Evolutionary conservation across 2,329 filamentous ascomycete species (phyloP), one percentile per base, ranked within the genome.

Genomic region (Fusarium odoratissimum): DNA sequence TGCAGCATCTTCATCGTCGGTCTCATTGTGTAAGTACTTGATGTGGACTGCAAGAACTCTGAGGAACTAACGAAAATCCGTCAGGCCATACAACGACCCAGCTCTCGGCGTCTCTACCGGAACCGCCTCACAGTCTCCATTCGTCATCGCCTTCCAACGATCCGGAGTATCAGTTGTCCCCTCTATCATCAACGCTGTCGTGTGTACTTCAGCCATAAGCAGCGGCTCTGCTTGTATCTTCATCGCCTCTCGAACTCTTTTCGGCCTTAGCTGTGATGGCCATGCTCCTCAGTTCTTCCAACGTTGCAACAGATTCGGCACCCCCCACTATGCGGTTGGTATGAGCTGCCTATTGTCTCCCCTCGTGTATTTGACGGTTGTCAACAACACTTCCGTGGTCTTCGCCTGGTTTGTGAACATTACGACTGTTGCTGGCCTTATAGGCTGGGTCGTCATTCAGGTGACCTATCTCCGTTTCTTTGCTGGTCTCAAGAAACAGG

Each of bases 31-130:
- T 48, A 14, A 19, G 41, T 30, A 3, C 3, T 23, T 19, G 1
- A 3, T 1, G 8, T 8, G 9, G 4, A 10, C 0, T 21, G 2
- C 0, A 1, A 9, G 2, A 14, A 13, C 7, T 0, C 7, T 3
- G 2, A 3, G 14, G 0, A 33, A 3, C 23, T 57, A n/a, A 57
- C 1, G 5, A n/a, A 1, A 3, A 0, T 1, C 19, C 2, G 17
- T 9, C 17, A 57, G 55, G 0, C 55, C 55, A 12, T 58, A 48
- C 3, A 49, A 58, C 0, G 55, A 58, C n/a, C 55, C 41, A 17
- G 55, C 55, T 4, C 55, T 58, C 6, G 17, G 19, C 5, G 41
- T 58, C 6, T 58, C 55, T 9, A 48, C 55, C 4, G 55, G 31
- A 37, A 58, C 55, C 3, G 55, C 55, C 2, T 45, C 41, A 10